phyloP scores from a whole-genome alignment of 306 rosid species.

The Prunus fruticosa region DNA sequence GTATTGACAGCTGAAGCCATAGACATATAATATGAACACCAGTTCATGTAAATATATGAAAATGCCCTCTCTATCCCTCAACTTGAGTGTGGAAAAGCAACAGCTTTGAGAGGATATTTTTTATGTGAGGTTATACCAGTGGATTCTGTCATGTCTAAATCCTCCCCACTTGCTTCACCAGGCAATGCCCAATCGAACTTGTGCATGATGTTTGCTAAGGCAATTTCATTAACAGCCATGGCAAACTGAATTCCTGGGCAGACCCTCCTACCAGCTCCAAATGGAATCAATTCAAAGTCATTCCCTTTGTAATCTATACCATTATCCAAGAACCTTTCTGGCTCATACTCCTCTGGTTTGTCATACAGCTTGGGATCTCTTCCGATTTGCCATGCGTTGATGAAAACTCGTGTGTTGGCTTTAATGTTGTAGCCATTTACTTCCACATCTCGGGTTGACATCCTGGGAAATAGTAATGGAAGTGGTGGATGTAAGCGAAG shows the following conservation, averaged over 20 bases:
- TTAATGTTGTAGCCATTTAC: background rate
- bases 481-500: conserved; percentile 16
- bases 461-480: conserved; percentile 8
- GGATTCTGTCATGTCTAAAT: conserved; percentile 37
- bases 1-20: too few relatives aligned
- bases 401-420: conserved; percentile 1
- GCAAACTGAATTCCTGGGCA: conserved; percentile 39
- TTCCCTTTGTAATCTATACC: conserved; percentile 30
- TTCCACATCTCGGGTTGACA: background rate
- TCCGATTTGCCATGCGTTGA: conserved; percentile 30
- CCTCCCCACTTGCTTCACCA: conserved; percentile 9
- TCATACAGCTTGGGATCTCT: conserved; percentile 20
- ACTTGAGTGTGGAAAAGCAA: conserved; percentile 6
- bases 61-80: background rate
- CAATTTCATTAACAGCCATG: conserved; percentile 26
- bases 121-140: conserved; percentile 23
- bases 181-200: conserved; percentile 35
- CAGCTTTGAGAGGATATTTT: conserved; percentile 34
- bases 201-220: conserved; percentile 31
- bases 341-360: conserved; percentile 1
- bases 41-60: too few relatives aligned
- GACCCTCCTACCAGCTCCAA: conserved; percentile 24
- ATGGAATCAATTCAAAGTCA: conserved; percentile 36
- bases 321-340: conserved; percentile 19
- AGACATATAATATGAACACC: too few relatives aligned